Evolutionary conservation across 768 basidiomycete genomes (phyloP).

Genomic region (Trametes meyenii): DNA sequence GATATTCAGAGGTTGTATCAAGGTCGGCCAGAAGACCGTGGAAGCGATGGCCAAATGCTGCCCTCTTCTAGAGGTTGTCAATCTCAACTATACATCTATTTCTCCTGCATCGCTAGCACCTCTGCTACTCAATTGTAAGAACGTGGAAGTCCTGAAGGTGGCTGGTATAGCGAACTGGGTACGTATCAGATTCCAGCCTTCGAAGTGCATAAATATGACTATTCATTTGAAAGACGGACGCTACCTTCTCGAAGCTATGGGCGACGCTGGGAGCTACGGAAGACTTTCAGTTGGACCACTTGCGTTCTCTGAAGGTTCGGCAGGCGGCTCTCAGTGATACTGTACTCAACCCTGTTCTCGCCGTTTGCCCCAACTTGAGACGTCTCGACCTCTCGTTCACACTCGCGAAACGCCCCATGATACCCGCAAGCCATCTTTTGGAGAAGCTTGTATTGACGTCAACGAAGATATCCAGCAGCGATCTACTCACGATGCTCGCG

Average conservation of each 20-base stretch:
- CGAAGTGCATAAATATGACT: neutral
- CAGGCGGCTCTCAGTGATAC: slow-evolving; percentile 54
- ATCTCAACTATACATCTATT: slow-evolving; percentile 63
- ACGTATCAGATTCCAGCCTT: slow-evolving; percentile 22
- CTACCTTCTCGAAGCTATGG: slow-evolving; percentile 51
- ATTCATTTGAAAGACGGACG: slow-evolving; percentile 51
- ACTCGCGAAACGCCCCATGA: slow-evolving; percentile 42
- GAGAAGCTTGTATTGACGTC: slow-evolving; percentile 71
- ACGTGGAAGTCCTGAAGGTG: slow-evolving; percentile 59
- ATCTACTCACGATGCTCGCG: slow-evolving; percentile 45
- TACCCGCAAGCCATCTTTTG: slow-evolving; percentile 33
- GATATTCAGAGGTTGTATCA: slow-evolving; percentile 57
- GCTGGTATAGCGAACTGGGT: slow-evolving; percentile 68
- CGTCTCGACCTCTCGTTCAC: slow-evolving; percentile 73
- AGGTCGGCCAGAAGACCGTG: slow-evolving; percentile 54
- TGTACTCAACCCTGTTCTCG: slow-evolving; percentile 46
- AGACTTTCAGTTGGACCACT: slow-evolving; percentile 38
- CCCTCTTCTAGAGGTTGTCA: slow-evolving; percentile 47
- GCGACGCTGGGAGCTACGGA: slow-evolving; percentile 21
- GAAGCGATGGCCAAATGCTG: slow-evolving; percentile 47
- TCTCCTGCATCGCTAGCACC: slow-evolving; percentile 50
- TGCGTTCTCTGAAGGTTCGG: slow-evolving; percentile 62
- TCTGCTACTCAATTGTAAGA: slow-evolving; percentile 43
- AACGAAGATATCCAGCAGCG: slow-evolving; percentile 44
- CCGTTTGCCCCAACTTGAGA: slow-evolving; percentile 50